phyloP scores from a whole-genome alignment of 1,284 basidiomycete species.

The Stereum hirsutum region DNA sequence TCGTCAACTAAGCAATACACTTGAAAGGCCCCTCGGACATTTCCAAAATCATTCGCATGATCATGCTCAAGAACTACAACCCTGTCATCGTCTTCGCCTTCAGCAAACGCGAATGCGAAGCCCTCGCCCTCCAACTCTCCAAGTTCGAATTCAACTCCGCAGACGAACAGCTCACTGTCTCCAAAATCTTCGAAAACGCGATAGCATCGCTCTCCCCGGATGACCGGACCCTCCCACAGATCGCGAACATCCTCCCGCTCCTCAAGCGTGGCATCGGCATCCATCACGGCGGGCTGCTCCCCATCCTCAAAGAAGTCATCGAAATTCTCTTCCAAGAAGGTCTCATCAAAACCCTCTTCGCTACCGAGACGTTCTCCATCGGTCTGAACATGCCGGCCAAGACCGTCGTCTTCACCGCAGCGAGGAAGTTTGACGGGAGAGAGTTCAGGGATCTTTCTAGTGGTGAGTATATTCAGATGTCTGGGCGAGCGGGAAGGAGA shows the following conservation, averaged over 20 bases:
- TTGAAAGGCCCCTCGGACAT: slow-evolving; percentile 81
- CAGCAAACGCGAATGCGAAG: slow-evolving; percentile 97
- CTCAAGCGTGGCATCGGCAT: slow-evolving; percentile 96
- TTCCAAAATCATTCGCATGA: slow-evolving; percentile 98
- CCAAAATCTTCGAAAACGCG: slow-evolving; percentile 91
- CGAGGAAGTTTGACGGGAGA: slow-evolving; percentile 93
- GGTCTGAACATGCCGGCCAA: slow-evolving; percentile 99
- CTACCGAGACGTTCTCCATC: slow-evolving; percentile 99
- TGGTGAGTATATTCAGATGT: slow-evolving; percentile 99
- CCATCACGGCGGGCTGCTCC: slow-evolving; percentile 96
- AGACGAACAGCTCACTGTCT: slow-evolving; percentile 87
- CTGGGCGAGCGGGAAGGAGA: slow-evolving; percentile 93
- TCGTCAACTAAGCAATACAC: neutral
- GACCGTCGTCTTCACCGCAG: slow-evolving; percentile 96
- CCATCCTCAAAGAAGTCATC: slow-evolving; percentile 98
- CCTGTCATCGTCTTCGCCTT: slow-evolving; percentile 99
- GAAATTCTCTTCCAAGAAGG: slow-evolving; percentile 99
- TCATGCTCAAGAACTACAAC: slow-evolving; percentile 97
- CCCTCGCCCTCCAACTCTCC: slow-evolving; percentile 83
- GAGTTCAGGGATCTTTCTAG: slow-evolving; percentile 89
- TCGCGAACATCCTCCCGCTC: slow-evolving; percentile 87
- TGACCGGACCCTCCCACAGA: slow-evolving; percentile 90
- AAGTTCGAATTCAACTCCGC: slow-evolving; percentile 96
- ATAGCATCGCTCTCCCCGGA: slow-evolving; percentile 85
- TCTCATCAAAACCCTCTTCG: slow-evolving; percentile 97